Evolutionary conservation across 2,329 filamentous ascomycete species (phyloP), one percentile per base, ranked within the genome.

Genomic region (Aspergillus alliaceus): DNA sequence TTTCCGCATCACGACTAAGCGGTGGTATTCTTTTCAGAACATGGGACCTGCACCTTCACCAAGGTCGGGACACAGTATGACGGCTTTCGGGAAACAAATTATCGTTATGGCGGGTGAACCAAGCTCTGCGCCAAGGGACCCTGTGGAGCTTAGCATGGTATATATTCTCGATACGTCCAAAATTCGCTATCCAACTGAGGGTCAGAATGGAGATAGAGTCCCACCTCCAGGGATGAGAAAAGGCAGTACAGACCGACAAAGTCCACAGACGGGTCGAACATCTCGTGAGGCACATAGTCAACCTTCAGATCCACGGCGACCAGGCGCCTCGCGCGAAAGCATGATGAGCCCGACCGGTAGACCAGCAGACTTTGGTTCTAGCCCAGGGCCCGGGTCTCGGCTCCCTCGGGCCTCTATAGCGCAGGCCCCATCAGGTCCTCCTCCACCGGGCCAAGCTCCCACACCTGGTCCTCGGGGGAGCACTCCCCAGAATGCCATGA

Each of bases 21-120:
- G 95, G 58, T 99, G 95, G 95, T 99, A 98, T 74, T 99, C 95
- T 34, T 99, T 99, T 76, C 95, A 99, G 71, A 99, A 99, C 71
- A 99, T 99, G 95, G 95, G 95, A 0, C 93, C 93, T 3, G 96
- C 93, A 1, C 95, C 95, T 0, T 97, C 93, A 3, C 88, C 95
- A 31, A 85, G 95, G 59, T 98, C 93, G 15, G 95, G 95, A 1
- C 95, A 99, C 74, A 97, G 92, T 74, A 98, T 99, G 95, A 98
- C 95, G 2, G 88, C 92, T 2, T 91, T 93, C 61, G 91, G 91
- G 29, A 97, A 96, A 74, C 90, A 93, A 58, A 88, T 99, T 61
- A 88, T 98, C 48, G 91, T 98, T 39, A 82, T 98, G 31, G 96
- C 91, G 35, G 95, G 95, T 62, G 96, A 99, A 74, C 95, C 95